A percentile compares a stretch with the other conserved stretches of the same genome.
These are phyloP conservation scores for Hortaea werneckii DNA, from an alignment of 2,329 filamentous ascomycete genomes.

Conservation along the genomic window DNA sequence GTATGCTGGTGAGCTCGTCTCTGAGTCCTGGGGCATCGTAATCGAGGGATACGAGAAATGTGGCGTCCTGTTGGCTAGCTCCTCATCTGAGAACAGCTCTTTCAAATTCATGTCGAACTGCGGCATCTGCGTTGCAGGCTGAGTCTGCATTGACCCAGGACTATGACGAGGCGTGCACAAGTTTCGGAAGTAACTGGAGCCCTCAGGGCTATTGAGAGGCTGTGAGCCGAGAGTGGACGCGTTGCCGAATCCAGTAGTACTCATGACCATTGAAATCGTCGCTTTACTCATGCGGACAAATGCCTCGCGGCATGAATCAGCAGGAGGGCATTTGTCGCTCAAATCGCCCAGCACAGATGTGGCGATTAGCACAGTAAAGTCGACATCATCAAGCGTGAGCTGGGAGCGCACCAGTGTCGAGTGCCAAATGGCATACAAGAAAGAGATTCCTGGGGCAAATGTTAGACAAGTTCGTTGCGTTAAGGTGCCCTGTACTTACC, in stretches of 20 bases:
- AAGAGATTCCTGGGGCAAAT: constrained; percentile 57
- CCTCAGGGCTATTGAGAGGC: constrained; percentile 14
- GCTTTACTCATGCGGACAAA: constrained; percentile 93
- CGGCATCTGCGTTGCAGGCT: constrained; percentile 25
- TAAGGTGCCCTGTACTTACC: constrained; percentile 40
- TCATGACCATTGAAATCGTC: constrained; percentile 88
- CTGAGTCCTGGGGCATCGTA: not conserved
- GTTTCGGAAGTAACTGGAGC: constrained; percentile 12
- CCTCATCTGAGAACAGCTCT: constrained; percentile 40
- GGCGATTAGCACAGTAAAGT: constrained; percentile 87
- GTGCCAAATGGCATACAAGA: constrained; percentile 96
- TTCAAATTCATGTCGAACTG: constrained; percentile 50
- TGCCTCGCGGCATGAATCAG: constrained; percentile 86
- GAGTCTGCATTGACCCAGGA: not conserved
- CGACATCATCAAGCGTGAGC: constrained; percentile 88
- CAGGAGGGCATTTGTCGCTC: constrained; percentile 88
- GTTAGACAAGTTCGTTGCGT: not conserved
- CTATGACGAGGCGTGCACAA: not conserved
- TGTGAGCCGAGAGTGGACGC: constrained; percentile 21
- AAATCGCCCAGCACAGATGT: constrained; percentile 87
- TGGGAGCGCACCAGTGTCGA: constrained; percentile 78
- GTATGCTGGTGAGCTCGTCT: constrained; percentile 2
- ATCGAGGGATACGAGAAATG: constrained; percentile 6
- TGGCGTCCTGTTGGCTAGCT: constrained; percentile 25
- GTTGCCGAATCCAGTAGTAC: constrained; percentile 61